A percentile compares a stretch with the other conserved stretches of the same genome.
Conservation (phyloP, 2,329 filamentous ascomycete genomes). For the Aureobasidium subglaciale region DNA sequence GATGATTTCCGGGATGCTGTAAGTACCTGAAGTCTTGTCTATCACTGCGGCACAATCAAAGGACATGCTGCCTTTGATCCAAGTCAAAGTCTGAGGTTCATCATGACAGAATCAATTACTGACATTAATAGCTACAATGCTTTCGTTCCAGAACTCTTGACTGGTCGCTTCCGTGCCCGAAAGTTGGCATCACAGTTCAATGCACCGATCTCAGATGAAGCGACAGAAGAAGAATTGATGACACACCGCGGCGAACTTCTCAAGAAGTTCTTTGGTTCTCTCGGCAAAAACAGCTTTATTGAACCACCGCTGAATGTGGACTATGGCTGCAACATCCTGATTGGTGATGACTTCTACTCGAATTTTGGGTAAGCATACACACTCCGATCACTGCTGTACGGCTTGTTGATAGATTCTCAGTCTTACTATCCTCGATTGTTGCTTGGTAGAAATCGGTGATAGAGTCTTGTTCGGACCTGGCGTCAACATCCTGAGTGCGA, state of each 20-base stretch:
- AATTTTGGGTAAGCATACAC: constrained; percentile 43
- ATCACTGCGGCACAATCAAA: too few relatives aligned
- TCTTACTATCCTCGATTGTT: constrained; percentile 46
- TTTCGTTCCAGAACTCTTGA: constrained; percentile 42
- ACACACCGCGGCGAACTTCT: constrained; percentile 24
- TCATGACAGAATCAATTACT: neutral
- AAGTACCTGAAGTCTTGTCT: constrained; percentile 19
- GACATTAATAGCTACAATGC: constrained; percentile 43
- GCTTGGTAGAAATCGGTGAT: constrained; percentile 46
- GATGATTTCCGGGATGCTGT: constrained; percentile 59
- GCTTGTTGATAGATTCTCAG: neutral
- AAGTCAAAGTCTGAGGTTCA: too few relatives aligned
- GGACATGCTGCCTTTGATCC: too few relatives aligned
- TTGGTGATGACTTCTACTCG: constrained; percentile 58
- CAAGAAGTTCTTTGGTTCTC: constrained; percentile 27
- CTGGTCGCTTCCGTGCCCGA: constrained; percentile 49
- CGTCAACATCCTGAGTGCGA: constrained; percentile 46
- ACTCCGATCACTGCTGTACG: neutral
- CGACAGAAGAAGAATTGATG: constrained; percentile 21
- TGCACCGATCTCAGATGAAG: constrained; percentile 40
- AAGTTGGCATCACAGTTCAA: constrained; percentile 53
- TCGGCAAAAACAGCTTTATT: constrained; percentile 40
- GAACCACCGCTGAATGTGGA: constrained; percentile 58
- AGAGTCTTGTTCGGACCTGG: constrained; percentile 47
- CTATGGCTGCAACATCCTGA: constrained; percentile 58